Conservation (phyloP, 495 filamentous ascomycete genomes). For the Sordaria brevicollis region DNA sequence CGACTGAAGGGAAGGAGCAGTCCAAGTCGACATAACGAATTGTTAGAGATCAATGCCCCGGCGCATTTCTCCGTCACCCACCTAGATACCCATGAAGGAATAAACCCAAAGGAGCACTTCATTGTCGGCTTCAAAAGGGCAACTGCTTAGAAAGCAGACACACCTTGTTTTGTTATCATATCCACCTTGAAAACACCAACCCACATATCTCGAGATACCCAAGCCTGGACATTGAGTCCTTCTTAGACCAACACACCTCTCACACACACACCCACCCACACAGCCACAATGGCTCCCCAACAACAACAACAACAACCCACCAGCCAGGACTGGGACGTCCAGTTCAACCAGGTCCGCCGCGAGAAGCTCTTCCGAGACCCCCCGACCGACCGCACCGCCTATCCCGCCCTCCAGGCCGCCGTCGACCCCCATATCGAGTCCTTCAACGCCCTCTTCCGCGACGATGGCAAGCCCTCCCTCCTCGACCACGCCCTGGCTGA, state of each 20-base stretch:
- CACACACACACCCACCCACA: background rate
- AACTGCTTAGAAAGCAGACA: background rate
- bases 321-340: slow-evolving; percentile 62
- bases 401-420: slow-evolving; percentile 72
- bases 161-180: background rate
- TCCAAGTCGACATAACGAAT: background rate
- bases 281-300: slow-evolving; percentile 44
- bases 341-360: slow-evolving; percentile 71
- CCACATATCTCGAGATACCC: background rate
- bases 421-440: slow-evolving; percentile 86
- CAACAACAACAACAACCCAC: slow-evolving; percentile 17
- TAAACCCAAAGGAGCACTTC: background rate
- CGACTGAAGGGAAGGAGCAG: background rate
- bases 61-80: background rate
- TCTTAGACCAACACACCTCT: too few relatives aligned
- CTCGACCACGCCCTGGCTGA: slow-evolving; percentile 71
- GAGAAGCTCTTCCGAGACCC: slow-evolving; percentile 83
- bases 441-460: slow-evolving; percentile 85
- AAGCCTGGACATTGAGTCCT: background rate
- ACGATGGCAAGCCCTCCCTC: slow-evolving; percentile 48
- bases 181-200: background rate
- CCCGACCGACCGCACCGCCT: slow-evolving; percentile 76
- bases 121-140: background rate
- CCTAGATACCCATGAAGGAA: background rate
- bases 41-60: background rate